A percentile compares a stretch with the other conserved stretches of the same genome.
These are phyloP conservation scores for Zea luxurians DNA, from an alignment of 176 grass and related monocot genomes.

Conservation along the genomic window DNA sequence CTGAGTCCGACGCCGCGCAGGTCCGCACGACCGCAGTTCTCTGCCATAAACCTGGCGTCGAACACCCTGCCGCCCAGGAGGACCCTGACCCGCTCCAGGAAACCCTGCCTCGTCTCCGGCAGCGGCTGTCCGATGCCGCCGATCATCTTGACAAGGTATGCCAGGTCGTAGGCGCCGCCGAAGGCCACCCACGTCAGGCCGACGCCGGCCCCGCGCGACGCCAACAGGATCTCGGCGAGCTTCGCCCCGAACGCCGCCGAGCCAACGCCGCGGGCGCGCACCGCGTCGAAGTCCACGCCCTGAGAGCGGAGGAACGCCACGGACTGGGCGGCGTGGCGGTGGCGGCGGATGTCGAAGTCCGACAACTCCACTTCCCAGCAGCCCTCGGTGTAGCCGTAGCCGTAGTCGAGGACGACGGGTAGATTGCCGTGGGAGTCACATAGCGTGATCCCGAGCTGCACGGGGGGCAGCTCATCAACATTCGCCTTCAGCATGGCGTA, in stretches of 20 bases:
- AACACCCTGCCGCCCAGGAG: too few relatives aligned
- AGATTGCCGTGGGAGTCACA: not conserved
- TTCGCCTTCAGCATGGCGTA: slow-evolving; percentile 3
- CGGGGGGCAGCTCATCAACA: not conserved
- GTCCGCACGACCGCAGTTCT: too few relatives aligned
- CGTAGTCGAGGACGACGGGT: not conserved
- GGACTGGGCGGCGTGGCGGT: not conserved
- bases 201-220: not conserved
- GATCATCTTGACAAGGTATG: not conserved
- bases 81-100: too few relatives aligned
- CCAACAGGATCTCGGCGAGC: not conserved
- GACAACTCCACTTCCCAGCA: not conserved
- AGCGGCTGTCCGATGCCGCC: too few relatives aligned
- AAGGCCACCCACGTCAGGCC: not conserved
- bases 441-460: not conserved
- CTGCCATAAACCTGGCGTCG: too few relatives aligned
- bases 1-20: too few relatives aligned
- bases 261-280: not conserved
- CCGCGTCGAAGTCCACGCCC: not conserved
- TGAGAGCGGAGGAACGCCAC: not conserved
- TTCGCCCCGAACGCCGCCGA: not conserved
- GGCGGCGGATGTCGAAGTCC: too few relatives aligned
- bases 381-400: not conserved
- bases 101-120: too few relatives aligned
- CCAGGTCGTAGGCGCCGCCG: not conserved